phyloP scores from a whole-genome alignment of 2,329 filamentous ascomycete species.

The Hortaea sp. region DNA sequence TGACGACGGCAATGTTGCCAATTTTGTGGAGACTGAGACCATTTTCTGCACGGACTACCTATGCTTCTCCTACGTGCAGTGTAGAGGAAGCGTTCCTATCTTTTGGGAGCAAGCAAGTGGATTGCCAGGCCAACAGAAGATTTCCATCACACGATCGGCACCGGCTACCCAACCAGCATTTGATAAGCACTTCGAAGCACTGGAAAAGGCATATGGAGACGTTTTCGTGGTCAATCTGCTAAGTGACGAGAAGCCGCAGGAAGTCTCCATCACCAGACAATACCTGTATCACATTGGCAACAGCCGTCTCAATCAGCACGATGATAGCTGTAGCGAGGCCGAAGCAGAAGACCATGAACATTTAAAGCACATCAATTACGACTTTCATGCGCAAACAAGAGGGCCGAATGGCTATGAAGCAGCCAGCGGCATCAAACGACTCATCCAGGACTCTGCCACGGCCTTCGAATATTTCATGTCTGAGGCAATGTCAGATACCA shows the following conservation, averaged over 20 bases:
- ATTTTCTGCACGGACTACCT: conserved; percentile 72
- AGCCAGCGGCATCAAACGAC: conserved; percentile 69
- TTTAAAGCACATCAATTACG: conserved; percentile 75
- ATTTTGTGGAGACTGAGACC: conserved; percentile 97
- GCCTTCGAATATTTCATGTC: conserved; percentile 88
- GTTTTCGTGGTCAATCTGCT: conserved; percentile 89
- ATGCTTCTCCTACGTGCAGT: conserved; percentile 87
- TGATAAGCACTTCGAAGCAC: conserved; percentile 83
- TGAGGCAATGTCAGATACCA: conserved; percentile 54
- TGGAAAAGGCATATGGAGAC: conserved; percentile 78
- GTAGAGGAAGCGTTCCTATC: conserved; percentile 83
- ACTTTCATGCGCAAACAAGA: conserved; percentile 91
- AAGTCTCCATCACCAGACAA: conserved; percentile 69
- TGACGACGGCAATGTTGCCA: conserved; percentile 93
- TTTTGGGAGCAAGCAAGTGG: conserved; percentile 96
- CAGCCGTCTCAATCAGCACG: conserved; percentile 56
- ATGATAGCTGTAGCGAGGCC: conserved; percentile 36
- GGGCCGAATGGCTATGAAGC: conserved; percentile 81
- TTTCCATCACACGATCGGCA: conserved; percentile 74
- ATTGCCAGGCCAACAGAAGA: conserved; percentile 88
- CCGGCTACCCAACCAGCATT: conserved; percentile 93
- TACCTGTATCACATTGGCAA: conserved; percentile 69
- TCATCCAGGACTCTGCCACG: conserved; percentile 70
- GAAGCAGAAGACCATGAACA: conserved; percentile 57
- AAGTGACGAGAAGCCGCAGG: conserved; percentile 78